Base-by-base conservation (phyloP, 2,329 filamentous ascomycete genomes). In the Endoconidiophora laricicola region DNA sequence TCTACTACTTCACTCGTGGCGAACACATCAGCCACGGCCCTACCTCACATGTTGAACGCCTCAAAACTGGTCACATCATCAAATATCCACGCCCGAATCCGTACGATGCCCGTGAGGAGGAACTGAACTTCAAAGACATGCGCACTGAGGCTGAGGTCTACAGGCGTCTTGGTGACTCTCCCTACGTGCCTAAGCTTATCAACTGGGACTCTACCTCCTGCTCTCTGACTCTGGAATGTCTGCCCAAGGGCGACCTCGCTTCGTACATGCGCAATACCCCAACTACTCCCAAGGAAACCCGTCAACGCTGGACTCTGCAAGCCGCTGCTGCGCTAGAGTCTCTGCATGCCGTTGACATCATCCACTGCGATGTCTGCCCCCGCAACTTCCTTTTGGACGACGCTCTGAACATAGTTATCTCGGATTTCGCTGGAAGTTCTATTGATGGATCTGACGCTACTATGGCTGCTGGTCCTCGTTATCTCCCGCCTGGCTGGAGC, bases 341-440 rank as follows among this genome's bases (percentile, higher is more conserved):
- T 41, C 50, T 68, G 26, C 66, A 68, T 58, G 58, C 54, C 9
- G 58, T 59, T 52, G 55, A 57, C n/a, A 59, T 66, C 12, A 60
- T 67, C 53, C 65, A 68, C 54, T 64, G 60, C 55, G 63, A 68
- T 54, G 56, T 67, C 26, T 60, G 62, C 54, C 63, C 64, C 2
- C 61, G 59, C 45, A 66, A 68, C 53, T 62, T 67, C 48, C 57
- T 67, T 0, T 54, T 68, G 16, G 62, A 66, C 53, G 54, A 56
- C 20, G 43, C 56, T 46, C 57, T 66, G 18, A 53, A 62, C 52
- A 57, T 66, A 50, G 58, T 59, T 48, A 63, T 68, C 48, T 60
- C 60, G 20, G 63, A 65, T 47, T 65, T 66, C 52, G 56, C 58
- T 42, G 62, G 63, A 41, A 62, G 61, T 4, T 59, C 63, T 22